Evolutionary conservation across 2,329 filamentous ascomycete species (phyloP), one percentile per base, ranked within the genome.

Genomic region (Trichoderma koningiopsis): DNA sequence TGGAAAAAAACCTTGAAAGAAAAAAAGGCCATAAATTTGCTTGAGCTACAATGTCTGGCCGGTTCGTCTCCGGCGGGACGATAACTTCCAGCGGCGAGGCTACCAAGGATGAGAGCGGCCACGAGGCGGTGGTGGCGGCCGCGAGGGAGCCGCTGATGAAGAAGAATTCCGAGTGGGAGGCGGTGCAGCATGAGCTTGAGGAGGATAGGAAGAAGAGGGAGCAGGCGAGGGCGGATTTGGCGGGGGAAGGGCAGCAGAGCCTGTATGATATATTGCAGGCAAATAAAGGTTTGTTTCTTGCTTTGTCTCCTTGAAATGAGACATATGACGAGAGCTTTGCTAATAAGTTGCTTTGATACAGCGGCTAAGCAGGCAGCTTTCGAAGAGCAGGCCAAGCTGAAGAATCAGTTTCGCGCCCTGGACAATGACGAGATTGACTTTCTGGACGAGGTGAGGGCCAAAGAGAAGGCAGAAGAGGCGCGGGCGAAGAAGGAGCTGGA

Each of bases 281-380:
- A 55, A 96, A 96, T 79, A 95, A 94, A 87, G 90, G 89, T 91
- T 68, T n/a, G 66, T 65, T 2, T 1, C 68, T 31, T 1, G 0
- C 68, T 31, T 13, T 55, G 16, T 37, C 57, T 47, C 67, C 43
- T 65, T 58, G 10, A 27, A 22, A 6, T 24, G 40, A 16, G 40
- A 16, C 4, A 24, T 14, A 4, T 14, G 35, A 27, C 27, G 16
- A 27, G 11, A 22, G 3, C 3, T 14, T 22, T 53, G 40, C 40
- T 31, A 29, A 67, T 11, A 16, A n/a, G 1, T 14, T 24, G 24
- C 11, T 24, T 37, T 5, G 27, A 13, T 49, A n/a, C 69, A 91
- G 92, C 89, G 72, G 91, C 91, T 69, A 95, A 94, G 79, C 91
- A 95, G 81, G 92, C 92, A 24, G 91, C 90, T 10, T 93, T 94